phyloP scores from a whole-genome alignment of 1,284 basidiomycete species.

The Athelia sp. region DNA sequence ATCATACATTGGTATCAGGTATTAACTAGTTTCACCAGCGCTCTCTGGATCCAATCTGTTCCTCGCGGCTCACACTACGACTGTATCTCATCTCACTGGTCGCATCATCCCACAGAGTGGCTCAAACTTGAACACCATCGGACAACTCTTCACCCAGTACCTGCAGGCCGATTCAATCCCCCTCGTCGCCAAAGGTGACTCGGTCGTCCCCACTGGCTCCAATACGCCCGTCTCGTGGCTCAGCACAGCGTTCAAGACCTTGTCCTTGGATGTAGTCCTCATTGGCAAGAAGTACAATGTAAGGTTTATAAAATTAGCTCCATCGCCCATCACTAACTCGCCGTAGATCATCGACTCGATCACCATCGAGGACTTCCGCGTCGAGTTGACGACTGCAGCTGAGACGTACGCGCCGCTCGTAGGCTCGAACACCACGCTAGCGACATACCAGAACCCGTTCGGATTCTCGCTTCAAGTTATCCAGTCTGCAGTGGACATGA shows the following conservation, averaged over 20 bases:
- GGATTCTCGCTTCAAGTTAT: constrained; percentile 70
- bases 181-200: constrained; percentile 54
- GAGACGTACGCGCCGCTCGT: constrained; percentile 55
- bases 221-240: constrained; percentile 57
- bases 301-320: constrained; percentile 9
- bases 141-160: constrained; percentile 64
- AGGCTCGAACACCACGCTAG: constrained; percentile 57
- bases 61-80: constrained; percentile 48
- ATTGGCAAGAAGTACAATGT: constrained; percentile 60
- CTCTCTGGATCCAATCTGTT: constrained; percentile 46
- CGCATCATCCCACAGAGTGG: constrained; percentile 60
- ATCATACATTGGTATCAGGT: constrained; percentile 1
- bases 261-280: constrained; percentile 58
- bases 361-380: constrained; percentile 54
- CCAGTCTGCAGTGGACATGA: constrained; percentile 50
- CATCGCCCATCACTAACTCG: constrained; percentile 3
- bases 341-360: constrained; percentile 64
- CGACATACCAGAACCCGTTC: constrained; percentile 74
- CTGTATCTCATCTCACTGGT: constrained; percentile 52
- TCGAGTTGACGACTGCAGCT: constrained; percentile 46
- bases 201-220: constrained; percentile 56
- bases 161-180: constrained; percentile 65
- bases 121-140: constrained; percentile 48
- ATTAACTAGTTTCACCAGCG: constrained; percentile 27
- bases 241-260: constrained; percentile 64